Base-by-base conservation (phyloP, 176 grass and related monocot genomes). In the Microstegium vimineum region DNA sequence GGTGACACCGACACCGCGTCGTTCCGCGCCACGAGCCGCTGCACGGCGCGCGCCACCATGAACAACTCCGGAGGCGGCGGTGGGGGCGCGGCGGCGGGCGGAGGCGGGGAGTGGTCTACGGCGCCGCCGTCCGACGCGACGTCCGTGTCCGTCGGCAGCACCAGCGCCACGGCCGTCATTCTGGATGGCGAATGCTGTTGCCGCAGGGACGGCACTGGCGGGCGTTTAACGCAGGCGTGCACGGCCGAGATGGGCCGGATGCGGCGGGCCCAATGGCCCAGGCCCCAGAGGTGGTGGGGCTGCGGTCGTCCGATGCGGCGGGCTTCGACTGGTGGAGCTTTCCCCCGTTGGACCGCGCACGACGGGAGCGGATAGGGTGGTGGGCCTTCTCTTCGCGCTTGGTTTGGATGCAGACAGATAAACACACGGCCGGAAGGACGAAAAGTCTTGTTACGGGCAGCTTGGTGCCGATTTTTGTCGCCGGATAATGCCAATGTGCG, bases 11-110 rank as follows among this genome's bases (percentile, higher is more conserved):
- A 36, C 63, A 90, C 51, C 37, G 31, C 84, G 67, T 98, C 90
- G 78, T 98, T 98, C 71, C 93, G 86, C 52, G 85, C 87, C 66
- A 98, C 92, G 2, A 95, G 89, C n/a, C 90, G 68, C 82, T 98
- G 85, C 68, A 95, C 71, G 65, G 84, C 85, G 52, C 73, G 83
- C 32, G 77, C 66, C 80, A 98, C 32, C 82, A 89, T 86, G 60
- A 35, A 15, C 41, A 98, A 76, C 62, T 91, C 95, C 2, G 20
- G 52, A 8, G 86, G 88, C 11, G 80, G 20, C 22, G 73, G 20
- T 8, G 73, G 16, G 54, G 66, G n/a, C 18, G 43, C 75, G 30
- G 30, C 57, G 15, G 26, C 27, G 16, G 47, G 13, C 10, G 22
- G 14, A 22, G 36, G 10, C 65, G 73, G 17, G 60, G 56, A 62